Base-by-base conservation (phyloP, 805 yeast genomes). In the Ogataea parapolymorpha region DNA sequence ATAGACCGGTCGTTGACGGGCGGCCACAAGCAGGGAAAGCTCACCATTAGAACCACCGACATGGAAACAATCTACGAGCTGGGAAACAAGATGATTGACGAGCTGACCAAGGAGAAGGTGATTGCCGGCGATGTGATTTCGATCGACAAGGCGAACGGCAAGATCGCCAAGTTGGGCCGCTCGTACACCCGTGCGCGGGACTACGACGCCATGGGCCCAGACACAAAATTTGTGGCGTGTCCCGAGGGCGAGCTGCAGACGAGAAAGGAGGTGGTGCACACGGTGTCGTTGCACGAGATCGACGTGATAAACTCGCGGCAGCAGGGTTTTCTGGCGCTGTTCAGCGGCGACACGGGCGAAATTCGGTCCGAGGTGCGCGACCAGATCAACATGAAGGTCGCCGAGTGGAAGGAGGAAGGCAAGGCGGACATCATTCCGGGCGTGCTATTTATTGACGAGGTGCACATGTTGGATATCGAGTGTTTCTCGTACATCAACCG, bases 191-290 rank as follows among this genome's bases (percentile, higher is more conserved):
- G 89, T 58, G 97, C 99, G 17, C 89, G 99, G 8, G 99, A 93
- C 68, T 93, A 90, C 56, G 99, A 93, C 66, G 77, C 95, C 45
- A 98, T 93, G 73, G 96, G 98, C 20, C 97, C 95, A 67, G 98
- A 93, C 67, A 61, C 64, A 15, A 59, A 54, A 37, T 93, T 93
- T 65, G 98, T 93, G 16, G 96, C 99, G 31, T 75, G 95, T 55
- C 99, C 99, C 46, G 95, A 93, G 69, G 99, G 99, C 39, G 99
- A 93, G 65, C 95, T 93, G 32, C 99, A 93, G 71, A 90, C 91
- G 63, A 89, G 93, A 74, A 93, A 93, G 64, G 98, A 93, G 66
- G 89, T 91, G 55, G 95, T 93, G 15, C 99, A 93, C 69, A 97
- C 93, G 54, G 96, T 93, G 32, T 87, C 98, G 3, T 74, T 93